Percentiles rank a stretch among this genome's conserved stretches.
Evolutionary conservation across 2,329 filamentous ascomycete genomes (phyloP).

Genomic region (Coniella lustricola): DNA sequence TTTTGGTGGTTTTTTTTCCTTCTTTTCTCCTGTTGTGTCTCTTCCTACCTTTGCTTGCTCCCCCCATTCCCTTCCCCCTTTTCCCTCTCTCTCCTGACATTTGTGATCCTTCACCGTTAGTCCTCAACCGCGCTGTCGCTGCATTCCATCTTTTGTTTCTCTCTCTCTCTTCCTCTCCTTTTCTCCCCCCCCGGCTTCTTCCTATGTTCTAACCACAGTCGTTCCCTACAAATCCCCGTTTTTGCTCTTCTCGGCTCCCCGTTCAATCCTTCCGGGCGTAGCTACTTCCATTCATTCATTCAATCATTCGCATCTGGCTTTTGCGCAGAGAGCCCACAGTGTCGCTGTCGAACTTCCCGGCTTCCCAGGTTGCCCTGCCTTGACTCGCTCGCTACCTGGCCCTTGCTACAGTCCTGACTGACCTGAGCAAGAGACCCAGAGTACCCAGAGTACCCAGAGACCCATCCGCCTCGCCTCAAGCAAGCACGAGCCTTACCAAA

Average conservation of each 20-base stretch:
- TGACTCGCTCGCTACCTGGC: conserved; percentile 14
- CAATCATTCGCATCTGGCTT: not conserved
- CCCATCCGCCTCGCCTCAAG: conserved; percentile 2
- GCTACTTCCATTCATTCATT: conserved; percentile 35
- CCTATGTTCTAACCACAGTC: conserved; percentile 38
- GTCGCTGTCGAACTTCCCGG: no score
- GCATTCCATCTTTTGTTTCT: conserved; percentile 20
- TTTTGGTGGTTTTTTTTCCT: conserved; percentile 12
- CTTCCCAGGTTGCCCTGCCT: no score
- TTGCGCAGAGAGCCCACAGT: conserved; percentile 21
- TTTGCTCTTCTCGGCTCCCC: conserved; percentile 35
- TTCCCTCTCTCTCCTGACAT: conserved; percentile 23
- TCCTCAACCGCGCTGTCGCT: conserved; percentile 17
- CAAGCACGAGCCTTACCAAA: conserved; percentile 7
- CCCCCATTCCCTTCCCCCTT: conserved; percentile 23
- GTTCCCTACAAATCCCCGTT: conserved; percentile 38
- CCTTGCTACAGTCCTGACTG: conserved; percentile 21
- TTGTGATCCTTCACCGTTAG: conserved; percentile 16
- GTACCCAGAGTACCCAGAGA: no score
- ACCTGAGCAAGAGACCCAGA: no score
- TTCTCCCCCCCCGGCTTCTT: conserved; percentile 30
- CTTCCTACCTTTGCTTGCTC: conserved; percentile 21
- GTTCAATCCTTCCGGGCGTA: conserved; percentile 45
- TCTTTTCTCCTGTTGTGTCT: conserved; percentile 22
- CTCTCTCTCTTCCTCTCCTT: conserved; percentile 22